Evolutionary conservation across 768 basidiomycete genomes (phyloP), one percentile per base, ranked within the genome.

Genomic region (Leucogyrophana mollusca): DNA sequence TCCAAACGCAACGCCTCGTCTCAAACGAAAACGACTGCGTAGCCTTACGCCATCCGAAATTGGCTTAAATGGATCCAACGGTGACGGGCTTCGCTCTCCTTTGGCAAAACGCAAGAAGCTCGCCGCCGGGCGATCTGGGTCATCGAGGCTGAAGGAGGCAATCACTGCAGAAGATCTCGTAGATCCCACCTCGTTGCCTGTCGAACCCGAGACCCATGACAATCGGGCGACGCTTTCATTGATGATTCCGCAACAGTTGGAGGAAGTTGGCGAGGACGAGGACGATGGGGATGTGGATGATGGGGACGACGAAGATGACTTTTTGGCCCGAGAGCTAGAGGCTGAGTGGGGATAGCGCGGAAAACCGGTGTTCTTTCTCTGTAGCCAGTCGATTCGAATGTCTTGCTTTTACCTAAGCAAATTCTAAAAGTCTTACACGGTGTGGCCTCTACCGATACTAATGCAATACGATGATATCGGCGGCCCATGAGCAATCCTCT

Each of bases 91-190:
- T 18, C 74, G 81, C 13, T 90, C 87, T 2, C 88, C 87, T 1
- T 71, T 88, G 34, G 80, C 87, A 16, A 93, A 92, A 67, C 80
- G 90, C 64, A 90, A 88, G 71, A 89, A 83, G 66, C 55, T 90
- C 32, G 79, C 76, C 6, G 74, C 81, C 10, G 83, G 82, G 34
- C 78, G 88, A 34, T 73, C 74, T 10, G 82, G 83, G 40, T 67
- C 73, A 45, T 90, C 88, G 14, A 78, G 73, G 56, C 69, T 89
- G 44, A 90, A 90, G 60, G 83, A 84, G 54, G 79, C 74, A 10
- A 72, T 85, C 33, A 74, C 73, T 16, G 80, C 80, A 13, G 74
- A 78, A 30, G 80, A 85, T 27, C 59, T 82, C 27, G 43, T 57
- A 11, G 45, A 51, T 20, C 27, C 40, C 20, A 34, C 42, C 10